These are phyloP conservation scores for Penicillium sp. DNA, from an alignment of 2,329 filamentous ascomycete genomes.

Conservation along the genomic window DNA sequence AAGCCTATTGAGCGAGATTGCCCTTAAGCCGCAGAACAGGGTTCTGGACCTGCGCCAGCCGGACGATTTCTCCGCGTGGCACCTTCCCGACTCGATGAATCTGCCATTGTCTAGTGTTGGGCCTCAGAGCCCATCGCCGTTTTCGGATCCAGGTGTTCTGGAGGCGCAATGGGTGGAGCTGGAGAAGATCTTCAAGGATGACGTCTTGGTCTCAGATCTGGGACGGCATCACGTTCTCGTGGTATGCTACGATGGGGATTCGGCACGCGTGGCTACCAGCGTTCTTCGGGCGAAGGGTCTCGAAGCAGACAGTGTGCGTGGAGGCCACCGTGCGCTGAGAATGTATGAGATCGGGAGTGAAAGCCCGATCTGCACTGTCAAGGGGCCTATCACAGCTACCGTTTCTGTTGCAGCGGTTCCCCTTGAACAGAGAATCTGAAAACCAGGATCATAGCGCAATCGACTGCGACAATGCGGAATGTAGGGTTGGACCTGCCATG, in stretches of 20 bases:
- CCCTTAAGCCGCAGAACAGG: constrained; percentile 30
- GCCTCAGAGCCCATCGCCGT: constrained; percentile 43
- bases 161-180: constrained; percentile 50
- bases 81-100: constrained; percentile 48
- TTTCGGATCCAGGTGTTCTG: constrained; percentile 46
- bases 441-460: not conserved
- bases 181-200: constrained; percentile 43
- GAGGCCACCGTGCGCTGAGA: constrained; percentile 38
- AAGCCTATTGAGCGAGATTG: constrained; percentile 23
- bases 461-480: constrained; percentile 8
- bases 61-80: constrained; percentile 44
- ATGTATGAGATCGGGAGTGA: constrained; percentile 29
- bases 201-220: constrained; percentile 20
- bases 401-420: constrained; percentile 19
- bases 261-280: constrained; percentile 54
- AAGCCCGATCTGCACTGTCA: not conserved
- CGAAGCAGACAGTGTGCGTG: constrained; percentile 48
- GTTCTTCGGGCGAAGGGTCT: constrained; percentile 53
- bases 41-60: constrained; percentile 49
- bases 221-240: constrained; percentile 43
- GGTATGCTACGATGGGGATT: constrained; percentile 56
- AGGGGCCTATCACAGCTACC: constrained; percentile 13
- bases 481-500: constrained; percentile 16
- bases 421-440: constrained; percentile 14
- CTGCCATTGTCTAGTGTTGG: constrained; percentile 43